Evolutionary conservation across 352 stramenopile genomes (phyloP), one percentile per base, ranked within the genome.

Genomic region (Pythium phragmiticola): DNA sequence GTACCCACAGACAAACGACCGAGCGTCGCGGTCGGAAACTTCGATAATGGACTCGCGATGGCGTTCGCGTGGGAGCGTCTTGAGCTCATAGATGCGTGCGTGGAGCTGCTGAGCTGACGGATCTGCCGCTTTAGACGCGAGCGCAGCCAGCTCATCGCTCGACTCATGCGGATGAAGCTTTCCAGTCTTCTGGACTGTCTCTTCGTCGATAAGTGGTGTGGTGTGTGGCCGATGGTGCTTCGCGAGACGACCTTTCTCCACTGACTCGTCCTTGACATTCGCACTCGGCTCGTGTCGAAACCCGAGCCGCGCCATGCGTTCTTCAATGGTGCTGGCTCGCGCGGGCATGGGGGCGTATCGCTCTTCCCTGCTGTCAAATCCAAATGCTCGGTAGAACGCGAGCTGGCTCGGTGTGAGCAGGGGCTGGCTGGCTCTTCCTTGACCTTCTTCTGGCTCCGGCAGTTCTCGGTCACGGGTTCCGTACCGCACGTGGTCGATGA

Each of bases 1-100:
- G 52, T 81, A 69, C 0, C 77, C 77, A 28, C 80, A 88, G 9
- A 89, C 68, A 57, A 83, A 89, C 9, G 73, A 69, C 6, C 82
- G 76, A 6, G 63, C 58, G 17, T 69, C 66, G 7, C 78, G 76
- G 33, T 77, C 72, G 7, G 71, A 60, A 28, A 89, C 68, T 36
- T 86, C 59, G 13, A 88, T 67, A 36, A 88, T 84, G 21, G 75
- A 60, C 8, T 89, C 78, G 19, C 64, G 70, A 36, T 68, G 49
- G 17, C 66, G 68, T 16, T 87, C 75, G 49, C 65, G 65, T 30
- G 80, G 78, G 30, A 88, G 68, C 9, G 77, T 78, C 77, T 90
- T 90, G 1, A 90, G 68, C 47, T 88, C 77, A 52, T 90, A 90
- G 51, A 87, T 77, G n/a, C 86, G 69, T 8, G 65, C 69, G 59